A percentile compares a stretch with the other conserved stretches of the same genome.
These are phyloP conservation scores for Suillus hirtellus DNA, from an alignment of 768 basidiomycete genomes.

Conservation along the genomic window DNA sequence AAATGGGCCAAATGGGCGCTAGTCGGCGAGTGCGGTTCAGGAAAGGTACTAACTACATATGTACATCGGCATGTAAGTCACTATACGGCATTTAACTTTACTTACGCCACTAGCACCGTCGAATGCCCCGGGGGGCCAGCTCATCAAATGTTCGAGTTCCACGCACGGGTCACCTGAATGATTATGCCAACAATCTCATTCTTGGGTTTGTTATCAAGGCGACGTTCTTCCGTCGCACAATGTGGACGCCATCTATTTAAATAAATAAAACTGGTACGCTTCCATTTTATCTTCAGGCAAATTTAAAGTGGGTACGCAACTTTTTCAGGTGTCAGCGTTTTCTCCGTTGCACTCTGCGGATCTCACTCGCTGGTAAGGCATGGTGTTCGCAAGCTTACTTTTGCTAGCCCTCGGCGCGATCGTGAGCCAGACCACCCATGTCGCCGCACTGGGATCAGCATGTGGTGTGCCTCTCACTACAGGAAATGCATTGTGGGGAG, in stretches of 20 bases:
- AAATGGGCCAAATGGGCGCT: too few species aligned
- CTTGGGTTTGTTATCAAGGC: not conserved
- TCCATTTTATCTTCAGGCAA: not conserved
- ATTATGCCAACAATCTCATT: not conserved
- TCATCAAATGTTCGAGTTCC: too few species aligned
- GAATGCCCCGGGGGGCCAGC: too few species aligned
- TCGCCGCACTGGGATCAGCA: slow-evolving; percentile 30
- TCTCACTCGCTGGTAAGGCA: not conserved
- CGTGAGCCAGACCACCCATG: not conserved
- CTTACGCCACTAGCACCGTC: too few species aligned
- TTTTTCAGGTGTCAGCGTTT: not conserved
- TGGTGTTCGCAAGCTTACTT: not conserved
- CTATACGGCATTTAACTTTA: too few species aligned
- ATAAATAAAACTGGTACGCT: not conserved
- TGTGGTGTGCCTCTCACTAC: slow-evolving; percentile 27
- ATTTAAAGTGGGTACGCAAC: not conserved
- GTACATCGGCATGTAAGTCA: too few species aligned
- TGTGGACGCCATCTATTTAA: too few species aligned
- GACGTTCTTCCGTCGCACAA: not conserved
- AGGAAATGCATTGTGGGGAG: slow-evolving; percentile 49
- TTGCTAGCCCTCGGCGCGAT: not conserved
- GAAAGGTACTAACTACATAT: too few species aligned
- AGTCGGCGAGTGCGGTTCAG: too few species aligned
- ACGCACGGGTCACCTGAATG: not conserved
- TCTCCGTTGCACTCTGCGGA: not conserved